Conservation (phyloP, 345 rosid species). For the Eucalyptus lansdowneana region DNA sequence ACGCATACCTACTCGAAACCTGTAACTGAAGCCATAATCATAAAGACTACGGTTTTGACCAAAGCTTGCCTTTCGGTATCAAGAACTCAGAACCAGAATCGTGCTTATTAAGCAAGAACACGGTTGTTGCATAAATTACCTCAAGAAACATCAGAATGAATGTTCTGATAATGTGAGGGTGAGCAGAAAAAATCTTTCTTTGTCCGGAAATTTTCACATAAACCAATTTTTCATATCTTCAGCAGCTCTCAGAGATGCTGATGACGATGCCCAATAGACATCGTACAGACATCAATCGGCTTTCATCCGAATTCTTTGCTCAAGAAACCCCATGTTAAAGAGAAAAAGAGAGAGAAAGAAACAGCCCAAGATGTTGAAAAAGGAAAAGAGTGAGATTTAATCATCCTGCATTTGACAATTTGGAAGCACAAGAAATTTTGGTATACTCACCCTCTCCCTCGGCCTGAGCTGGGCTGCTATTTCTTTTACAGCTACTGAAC, state of each 20-base stretch:
- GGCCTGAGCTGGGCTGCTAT: background rate
- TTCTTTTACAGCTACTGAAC: constrained; percentile 19
- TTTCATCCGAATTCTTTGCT: background rate
- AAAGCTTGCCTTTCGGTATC: background rate
- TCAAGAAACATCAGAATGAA: background rate
- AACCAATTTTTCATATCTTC: background rate
- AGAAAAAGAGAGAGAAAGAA: background rate
- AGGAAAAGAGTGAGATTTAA: background rate
- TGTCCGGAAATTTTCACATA: background rate
- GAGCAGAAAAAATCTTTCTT: background rate
- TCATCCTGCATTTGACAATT: background rate
- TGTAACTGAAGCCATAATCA: background rate
- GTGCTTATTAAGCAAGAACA: background rate
- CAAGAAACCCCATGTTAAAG: background rate
- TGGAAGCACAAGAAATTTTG: background rate
- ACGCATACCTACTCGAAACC: background rate
- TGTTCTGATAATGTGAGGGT: background rate
- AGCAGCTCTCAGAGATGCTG: background rate
- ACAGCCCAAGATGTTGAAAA: background rate
- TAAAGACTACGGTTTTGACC: background rate
- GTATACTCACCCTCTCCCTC: constrained; percentile 37
- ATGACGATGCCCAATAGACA: background rate
- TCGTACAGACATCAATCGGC: background rate
- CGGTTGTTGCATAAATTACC: background rate
- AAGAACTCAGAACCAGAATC: background rate